A percentile compares a stretch with the other conserved stretches of the same genome.
Conservation (phyloP, 2,329 filamentous ascomycete genomes). For the Phoma herbarum region DNA sequence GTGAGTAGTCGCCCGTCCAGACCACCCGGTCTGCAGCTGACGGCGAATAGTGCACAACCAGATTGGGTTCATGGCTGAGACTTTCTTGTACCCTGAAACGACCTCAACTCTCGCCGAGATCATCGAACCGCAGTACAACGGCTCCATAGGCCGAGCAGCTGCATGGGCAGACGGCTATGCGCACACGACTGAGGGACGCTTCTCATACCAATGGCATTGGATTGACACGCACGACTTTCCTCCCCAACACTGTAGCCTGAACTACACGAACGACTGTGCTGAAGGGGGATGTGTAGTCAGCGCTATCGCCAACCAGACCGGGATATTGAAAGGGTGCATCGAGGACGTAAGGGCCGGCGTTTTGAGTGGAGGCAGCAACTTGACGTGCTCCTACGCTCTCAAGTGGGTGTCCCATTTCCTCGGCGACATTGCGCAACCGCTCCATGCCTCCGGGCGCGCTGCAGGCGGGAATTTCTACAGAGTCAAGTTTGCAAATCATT, state of each 20-base stretch:
- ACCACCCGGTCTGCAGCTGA: slow-evolving; percentile 12
- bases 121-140: slow-evolving; percentile 52
- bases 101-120: slow-evolving; percentile 44
- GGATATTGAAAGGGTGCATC: slow-evolving; percentile 51
- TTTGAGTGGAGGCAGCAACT: slow-evolving; percentile 39
- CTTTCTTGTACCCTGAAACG: slow-evolving; percentile 47
- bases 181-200: slow-evolving; percentile 51
- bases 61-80: slow-evolving; percentile 53
- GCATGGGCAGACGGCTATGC: slow-evolving; percentile 54
- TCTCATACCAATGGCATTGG: slow-evolving; percentile 55
- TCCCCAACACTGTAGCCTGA: slow-evolving; percentile 45
- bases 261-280: slow-evolving; percentile 51
- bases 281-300: slow-evolving; percentile 53
- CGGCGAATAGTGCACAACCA: slow-evolving; percentile 50
- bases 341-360: slow-evolving; percentile 36
- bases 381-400: slow-evolving; percentile 53
- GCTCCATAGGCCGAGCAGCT: slow-evolving; percentile 51
- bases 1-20: slow-evolving; percentile 17
- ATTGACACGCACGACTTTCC: slow-evolving; percentile 50
- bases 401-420: slow-evolving; percentile 55
- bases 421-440: slow-evolving; percentile 54
- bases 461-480: slow-evolving; percentile 51
- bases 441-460: slow-evolving; percentile 52
- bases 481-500: slow-evolving; percentile 47
- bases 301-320: slow-evolving; percentile 54